Conservation (phyloP, 192 early-diverging fungal genomes). For the Dispira parvispora region DNA sequence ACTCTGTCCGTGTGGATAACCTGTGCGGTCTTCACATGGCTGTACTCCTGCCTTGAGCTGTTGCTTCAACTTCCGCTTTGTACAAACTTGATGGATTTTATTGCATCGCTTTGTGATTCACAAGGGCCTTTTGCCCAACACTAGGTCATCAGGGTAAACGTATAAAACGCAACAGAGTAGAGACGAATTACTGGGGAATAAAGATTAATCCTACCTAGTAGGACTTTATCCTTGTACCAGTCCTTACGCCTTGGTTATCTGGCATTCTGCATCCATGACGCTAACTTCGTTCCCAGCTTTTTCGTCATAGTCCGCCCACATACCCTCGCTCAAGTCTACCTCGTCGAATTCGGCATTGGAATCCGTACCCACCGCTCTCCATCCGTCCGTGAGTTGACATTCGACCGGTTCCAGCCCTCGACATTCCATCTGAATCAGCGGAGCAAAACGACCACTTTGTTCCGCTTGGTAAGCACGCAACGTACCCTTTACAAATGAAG, state of each 20-base stretch:
- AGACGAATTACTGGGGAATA: too few relatives aligned
- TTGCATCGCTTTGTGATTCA: too few relatives aligned
- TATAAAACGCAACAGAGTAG: too few relatives aligned
- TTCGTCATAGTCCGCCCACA: conserved; percentile 89
- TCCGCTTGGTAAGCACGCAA: conserved; percentile 25
- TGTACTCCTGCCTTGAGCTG: too few relatives aligned
- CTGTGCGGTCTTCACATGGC: too few relatives aligned
- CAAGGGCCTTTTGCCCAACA: too few relatives aligned
- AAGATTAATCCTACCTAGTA: too few relatives aligned
- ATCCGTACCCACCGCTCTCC: conserved; percentile 51
- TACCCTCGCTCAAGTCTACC: conserved; percentile 58
- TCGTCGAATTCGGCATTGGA: conserved; percentile 55
- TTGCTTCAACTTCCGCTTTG: too few relatives aligned
- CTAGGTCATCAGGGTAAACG: too few relatives aligned
- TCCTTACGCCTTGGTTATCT: conserved; percentile 14
- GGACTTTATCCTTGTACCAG: too few relatives aligned
- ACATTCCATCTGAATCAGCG: conserved; percentile 56
- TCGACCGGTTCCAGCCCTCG: conserved; percentile 69
- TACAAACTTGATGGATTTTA: too few relatives aligned
- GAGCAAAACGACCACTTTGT: conserved; percentile 38
- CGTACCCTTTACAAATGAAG: conserved; percentile 13
- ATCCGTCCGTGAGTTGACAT: conserved; percentile 47
- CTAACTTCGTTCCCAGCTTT: conserved; percentile 25
- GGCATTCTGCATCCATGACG: conserved; percentile 18
- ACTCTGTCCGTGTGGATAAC: too few relatives aligned